These are phyloP conservation scores for Begonia peltatifolia DNA, from an alignment of 306 rosid genomes.

Conservation along the genomic window DNA sequence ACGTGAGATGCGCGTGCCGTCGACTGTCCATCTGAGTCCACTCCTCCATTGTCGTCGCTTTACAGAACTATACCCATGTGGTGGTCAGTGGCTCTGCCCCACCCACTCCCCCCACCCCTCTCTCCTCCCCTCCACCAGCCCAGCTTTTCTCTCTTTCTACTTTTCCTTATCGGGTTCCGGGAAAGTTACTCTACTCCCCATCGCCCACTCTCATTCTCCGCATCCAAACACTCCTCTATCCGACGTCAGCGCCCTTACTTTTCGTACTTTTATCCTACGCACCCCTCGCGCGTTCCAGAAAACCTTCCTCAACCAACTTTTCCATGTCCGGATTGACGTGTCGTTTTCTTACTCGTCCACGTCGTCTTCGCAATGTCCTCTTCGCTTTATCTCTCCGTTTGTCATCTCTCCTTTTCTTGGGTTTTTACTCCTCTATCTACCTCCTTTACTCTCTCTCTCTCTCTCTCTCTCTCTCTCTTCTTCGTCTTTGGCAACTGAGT, in stretches of 20 bases:
- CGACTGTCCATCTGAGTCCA: not conserved
- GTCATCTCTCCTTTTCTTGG: conserved; percentile 6
- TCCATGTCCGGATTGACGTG: conserved; percentile 38
- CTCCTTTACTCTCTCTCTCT: not conserved
- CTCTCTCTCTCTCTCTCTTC: conserved; percentile 5
- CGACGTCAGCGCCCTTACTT: conserved; percentile 4
- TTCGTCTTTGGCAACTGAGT: conserved; percentile 12
- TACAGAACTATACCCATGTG: conserved; percentile 78
- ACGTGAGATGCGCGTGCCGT: conserved; percentile 10
- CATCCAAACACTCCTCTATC: conserved; percentile 15
- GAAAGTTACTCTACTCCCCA: conserved; percentile 24
- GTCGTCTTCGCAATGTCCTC: conserved; percentile 19
- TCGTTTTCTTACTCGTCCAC: conserved; percentile 15
- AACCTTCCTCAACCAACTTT: conserved; percentile 16
- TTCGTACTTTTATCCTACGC: conserved; percentile 6
- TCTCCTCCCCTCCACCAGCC: too few relatives aligned
- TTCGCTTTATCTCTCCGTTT: conserved; percentile 9
- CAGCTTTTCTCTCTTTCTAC: not conserved
- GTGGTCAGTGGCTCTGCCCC: conserved; percentile 40
- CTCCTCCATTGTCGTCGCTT: conserved; percentile 18
- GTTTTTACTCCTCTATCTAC: conserved; percentile 20
- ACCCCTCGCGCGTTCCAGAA: conserved; percentile 36
- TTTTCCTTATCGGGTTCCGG: conserved; percentile 38
- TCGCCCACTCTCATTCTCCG: conserved; percentile 3
- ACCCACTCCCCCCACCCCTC: conserved; percentile 8